These are phyloP conservation scores for Silene conica DNA, from an alignment of 148 eudicot genomes.

Conservation along the genomic window DNA sequence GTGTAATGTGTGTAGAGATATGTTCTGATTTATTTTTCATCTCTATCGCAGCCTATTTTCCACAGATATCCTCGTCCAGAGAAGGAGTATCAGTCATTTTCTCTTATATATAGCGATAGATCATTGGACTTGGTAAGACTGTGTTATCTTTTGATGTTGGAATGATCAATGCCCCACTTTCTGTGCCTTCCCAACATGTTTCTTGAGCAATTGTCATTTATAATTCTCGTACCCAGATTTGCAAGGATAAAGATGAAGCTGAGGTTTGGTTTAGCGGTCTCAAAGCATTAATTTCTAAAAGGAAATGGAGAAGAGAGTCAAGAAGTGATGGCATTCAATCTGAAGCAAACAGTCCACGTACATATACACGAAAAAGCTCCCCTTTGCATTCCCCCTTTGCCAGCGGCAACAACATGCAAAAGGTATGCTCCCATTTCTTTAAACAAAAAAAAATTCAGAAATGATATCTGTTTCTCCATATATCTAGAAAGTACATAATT, in stretches of 20 bases:
- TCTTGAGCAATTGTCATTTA: constrained; percentile 11
- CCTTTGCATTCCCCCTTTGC: constrained; percentile 90
- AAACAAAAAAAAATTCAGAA: neutral
- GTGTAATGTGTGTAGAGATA: neutral
- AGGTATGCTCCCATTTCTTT: constrained; percentile 37
- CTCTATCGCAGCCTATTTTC: constrained; percentile 66
- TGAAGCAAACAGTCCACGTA: constrained; percentile 92
- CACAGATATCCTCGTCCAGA: constrained; percentile 98
- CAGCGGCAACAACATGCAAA: constrained; percentile 62
- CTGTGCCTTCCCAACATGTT: neutral
- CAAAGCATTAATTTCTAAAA: constrained; percentile 81
- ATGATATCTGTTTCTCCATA: neutral
- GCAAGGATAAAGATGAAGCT: constrained; percentile 99
- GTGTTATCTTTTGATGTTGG: neutral
- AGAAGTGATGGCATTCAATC: constrained; percentile 92
- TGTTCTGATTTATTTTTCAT: constrained; percentile 12
- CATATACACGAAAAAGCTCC: constrained; percentile 83
- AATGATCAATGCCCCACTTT: neutral
- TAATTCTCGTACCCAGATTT: constrained; percentile 47
- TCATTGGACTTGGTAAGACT: constrained; percentile 87
- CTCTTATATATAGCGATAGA: constrained; percentile 82
- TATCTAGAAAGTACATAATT: constrained; percentile 6
- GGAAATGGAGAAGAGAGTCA: constrained; percentile 90
- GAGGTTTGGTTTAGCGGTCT: constrained; percentile 99
- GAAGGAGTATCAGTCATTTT: constrained; percentile 98